These are phyloP conservation scores for Diaporthe sp. DNA, from an alignment of 2,329 filamentous ascomycete species.

Conservation along the genomic window DNA sequence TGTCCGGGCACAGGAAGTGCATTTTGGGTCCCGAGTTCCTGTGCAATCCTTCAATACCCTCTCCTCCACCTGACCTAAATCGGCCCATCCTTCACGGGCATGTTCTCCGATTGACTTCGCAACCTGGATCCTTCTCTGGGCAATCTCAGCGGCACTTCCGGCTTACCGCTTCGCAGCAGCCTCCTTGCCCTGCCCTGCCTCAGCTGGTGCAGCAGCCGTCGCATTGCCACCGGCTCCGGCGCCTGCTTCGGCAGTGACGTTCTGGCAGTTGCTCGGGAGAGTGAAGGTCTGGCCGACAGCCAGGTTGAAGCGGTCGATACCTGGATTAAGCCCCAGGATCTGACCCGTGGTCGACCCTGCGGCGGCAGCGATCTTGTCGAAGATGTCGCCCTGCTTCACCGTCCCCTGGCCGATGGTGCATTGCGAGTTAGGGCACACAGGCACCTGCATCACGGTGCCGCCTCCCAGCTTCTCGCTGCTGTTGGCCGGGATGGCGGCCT, in stretches of 20 bases:
- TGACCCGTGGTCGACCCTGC: constrained; percentile 33
- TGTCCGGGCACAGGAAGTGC: neutral
- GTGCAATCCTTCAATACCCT: neutral
- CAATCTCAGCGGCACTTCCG: neutral
- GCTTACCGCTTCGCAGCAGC: constrained; percentile 1
- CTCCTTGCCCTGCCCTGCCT: neutral
- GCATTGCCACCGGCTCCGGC: constrained; percentile 6
- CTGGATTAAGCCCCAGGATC: constrained; percentile 31
- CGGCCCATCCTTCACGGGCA: neutral
- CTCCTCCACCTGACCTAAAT: neutral
- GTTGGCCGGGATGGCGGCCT: neutral
- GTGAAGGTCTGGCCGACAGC: constrained; percentile 33
- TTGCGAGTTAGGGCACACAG: constrained; percentile 33
- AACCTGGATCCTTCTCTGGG: neutral
- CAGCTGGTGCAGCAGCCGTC: constrained; percentile 6
- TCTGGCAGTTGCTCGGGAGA: constrained; percentile 34
- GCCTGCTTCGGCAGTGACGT: constrained; percentile 5
- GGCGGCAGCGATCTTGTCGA: constrained; percentile 19
- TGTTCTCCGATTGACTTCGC: neutral
- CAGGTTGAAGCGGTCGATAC: constrained; percentile 22
- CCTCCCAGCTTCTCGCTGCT: constrained; percentile 25
- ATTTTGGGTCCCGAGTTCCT: neutral
- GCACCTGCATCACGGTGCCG: constrained; percentile 12
- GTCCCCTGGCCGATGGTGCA: constrained; percentile 33
- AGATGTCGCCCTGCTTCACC: constrained; percentile 27